Conservation (phyloP, 345 rosid genomes). For the Salix purpurea region DNA sequence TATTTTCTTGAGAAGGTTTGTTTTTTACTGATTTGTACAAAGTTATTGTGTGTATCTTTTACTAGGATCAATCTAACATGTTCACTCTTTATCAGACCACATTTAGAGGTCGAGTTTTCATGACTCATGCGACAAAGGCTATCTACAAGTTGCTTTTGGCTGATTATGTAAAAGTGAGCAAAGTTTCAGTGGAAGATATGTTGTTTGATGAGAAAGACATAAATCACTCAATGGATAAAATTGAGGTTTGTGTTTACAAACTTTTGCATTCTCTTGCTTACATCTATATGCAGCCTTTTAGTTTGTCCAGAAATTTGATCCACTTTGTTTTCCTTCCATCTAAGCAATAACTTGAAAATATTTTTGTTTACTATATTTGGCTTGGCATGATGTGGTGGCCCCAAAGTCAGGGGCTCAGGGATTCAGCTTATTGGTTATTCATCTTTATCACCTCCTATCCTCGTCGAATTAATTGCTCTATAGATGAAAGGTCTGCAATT, state of each 20-base stretch:
- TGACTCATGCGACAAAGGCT: slow-evolving; percentile 98
- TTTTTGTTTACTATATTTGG: neutral
- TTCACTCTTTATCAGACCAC: slow-evolving; percentile 53
- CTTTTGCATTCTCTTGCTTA: neutral
- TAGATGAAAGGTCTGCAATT: neutral
- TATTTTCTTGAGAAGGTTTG: slow-evolving; percentile 91
- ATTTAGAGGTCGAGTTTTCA: slow-evolving; percentile 81
- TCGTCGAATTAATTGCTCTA: neutral
- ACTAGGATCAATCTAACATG: neutral
- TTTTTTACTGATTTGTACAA: neutral
- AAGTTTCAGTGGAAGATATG: slow-evolving; percentile 96
- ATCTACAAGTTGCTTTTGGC: slow-evolving; percentile 80
- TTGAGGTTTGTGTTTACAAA: slow-evolving; percentile 49
- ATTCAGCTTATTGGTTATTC: neutral
- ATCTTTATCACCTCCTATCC: neutral
- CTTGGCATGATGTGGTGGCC: neutral
- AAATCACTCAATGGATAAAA: slow-evolving; percentile 82
- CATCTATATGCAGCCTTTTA: neutral
- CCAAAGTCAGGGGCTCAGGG: neutral
- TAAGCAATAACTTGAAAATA: too few relatives aligned
- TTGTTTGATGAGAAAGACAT: slow-evolving; percentile 88
- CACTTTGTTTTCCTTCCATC: too few relatives aligned
- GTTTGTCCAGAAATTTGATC: too few relatives aligned
- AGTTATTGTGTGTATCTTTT: neutral
- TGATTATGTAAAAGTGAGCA: slow-evolving; percentile 96